A percentile compares a stretch with the other conserved stretches of the same genome.
Conservation (phyloP, 1,139 yeast species). For the Eremothecium sinecaudum region DNA sequence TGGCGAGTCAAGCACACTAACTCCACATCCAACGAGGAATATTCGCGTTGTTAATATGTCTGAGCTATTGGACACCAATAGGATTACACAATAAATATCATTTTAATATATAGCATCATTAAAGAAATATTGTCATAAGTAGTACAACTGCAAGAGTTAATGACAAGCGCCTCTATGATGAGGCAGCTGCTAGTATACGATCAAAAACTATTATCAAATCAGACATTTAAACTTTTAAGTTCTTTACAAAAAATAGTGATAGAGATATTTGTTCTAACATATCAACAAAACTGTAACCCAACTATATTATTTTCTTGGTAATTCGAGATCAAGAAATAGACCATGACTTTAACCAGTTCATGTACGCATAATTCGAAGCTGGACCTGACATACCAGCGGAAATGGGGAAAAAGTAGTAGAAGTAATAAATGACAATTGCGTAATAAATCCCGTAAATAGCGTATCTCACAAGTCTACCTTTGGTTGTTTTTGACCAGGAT, state of each 20-base stretch:
- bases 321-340: conserved; percentile 32
- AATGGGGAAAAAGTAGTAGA: conserved; percentile 65
- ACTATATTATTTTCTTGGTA: not conserved
- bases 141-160: no score
- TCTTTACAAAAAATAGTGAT: no score
- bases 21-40: conserved; percentile 4
- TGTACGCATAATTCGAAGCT: conserved; percentile 52
- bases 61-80: conserved; percentile 25
- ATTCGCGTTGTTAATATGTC: conserved; percentile 18
- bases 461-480: conserved; percentile 28
- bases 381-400: conserved; percentile 91
- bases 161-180: no score
- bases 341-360: conserved; percentile 77
- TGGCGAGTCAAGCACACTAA: no score
- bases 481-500: conserved; percentile 30
- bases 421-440: conserved; percentile 52
- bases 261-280: no score
- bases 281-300: no score
- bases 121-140: no score
- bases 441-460: conserved; percentile 39
- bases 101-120: no score
- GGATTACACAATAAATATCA: conserved; percentile 26
- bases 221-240: no score
- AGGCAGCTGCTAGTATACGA: no score
- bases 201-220: no score